These are phyloP conservation scores for Auricularia auricula-judae DNA, from an alignment of 768 basidiomycete species.

Conservation along the genomic window DNA sequence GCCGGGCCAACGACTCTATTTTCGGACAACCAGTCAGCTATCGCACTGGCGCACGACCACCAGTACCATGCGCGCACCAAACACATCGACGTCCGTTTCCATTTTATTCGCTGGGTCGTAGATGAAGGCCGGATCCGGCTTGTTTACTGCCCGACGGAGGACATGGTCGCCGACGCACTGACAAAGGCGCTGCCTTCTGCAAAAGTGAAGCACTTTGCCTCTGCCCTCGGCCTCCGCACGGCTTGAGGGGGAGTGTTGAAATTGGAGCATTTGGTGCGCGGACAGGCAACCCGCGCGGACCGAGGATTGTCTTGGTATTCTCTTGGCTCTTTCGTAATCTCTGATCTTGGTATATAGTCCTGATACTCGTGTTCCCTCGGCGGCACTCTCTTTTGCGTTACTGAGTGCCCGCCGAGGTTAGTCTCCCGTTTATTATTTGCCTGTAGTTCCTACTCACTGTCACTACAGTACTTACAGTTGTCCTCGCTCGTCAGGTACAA, in stretches of 20 bases:
- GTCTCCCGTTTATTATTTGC: no score
- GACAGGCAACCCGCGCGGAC: no score
- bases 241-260: constrained; percentile 8
- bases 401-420: no score
- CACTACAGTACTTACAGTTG: no score
- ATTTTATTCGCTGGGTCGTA: constrained; percentile 25
- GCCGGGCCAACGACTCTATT: constrained; percentile 5
- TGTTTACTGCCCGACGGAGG: constrained; percentile 1
- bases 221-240: neutral
- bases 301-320: no score
- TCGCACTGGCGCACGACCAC: constrained; percentile 18
- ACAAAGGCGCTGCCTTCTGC: constrained; percentile 22
- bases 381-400: no score
- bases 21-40: constrained; percentile 13
- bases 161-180: constrained; percentile 29
- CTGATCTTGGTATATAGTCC: no score
- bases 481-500: no score
- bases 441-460: no score
- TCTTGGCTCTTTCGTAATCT: no score
- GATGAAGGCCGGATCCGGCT: constrained; percentile 16
- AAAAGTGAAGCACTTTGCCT: neutral
- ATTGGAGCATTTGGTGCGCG: neutral
- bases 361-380: no score
- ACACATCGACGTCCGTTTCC: constrained; percentile 27
- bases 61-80: constrained; percentile 22